These are phyloP conservation scores for Penicillium sclerotigenum DNA, from an alignment of 2,329 filamentous ascomycete species.

Conservation along the genomic window DNA sequence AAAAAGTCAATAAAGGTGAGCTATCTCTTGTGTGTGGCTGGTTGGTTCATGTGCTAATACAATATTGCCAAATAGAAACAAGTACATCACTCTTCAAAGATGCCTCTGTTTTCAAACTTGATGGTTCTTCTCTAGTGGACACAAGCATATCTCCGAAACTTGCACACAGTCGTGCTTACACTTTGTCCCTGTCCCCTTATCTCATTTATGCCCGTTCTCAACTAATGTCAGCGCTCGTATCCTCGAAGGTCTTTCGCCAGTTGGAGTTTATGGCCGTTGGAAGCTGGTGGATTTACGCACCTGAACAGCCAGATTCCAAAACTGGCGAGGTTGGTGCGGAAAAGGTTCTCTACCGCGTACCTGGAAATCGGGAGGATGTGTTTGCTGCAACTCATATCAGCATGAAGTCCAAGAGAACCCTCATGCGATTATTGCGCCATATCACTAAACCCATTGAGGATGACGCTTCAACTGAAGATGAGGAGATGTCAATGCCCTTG, in stretches of 20 bases:
- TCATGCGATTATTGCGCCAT: slow-evolving; percentile 95
- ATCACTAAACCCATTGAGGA: slow-evolving; percentile 64
- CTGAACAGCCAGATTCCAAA: slow-evolving; percentile 18
- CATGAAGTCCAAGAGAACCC: slow-evolving; percentile 72
- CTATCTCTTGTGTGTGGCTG: slow-evolving; percentile 8
- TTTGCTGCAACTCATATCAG: slow-evolving; percentile 76
- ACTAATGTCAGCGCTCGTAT: slow-evolving; percentile 76
- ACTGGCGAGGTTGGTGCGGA: slow-evolving; percentile 20
- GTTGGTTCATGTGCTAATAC: slow-evolving; percentile 21
- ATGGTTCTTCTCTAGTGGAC: background rate
- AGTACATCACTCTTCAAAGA: slow-evolving; percentile 39
- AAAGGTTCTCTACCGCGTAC: slow-evolving; percentile 63
- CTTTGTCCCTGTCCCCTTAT: slow-evolving; percentile 77
- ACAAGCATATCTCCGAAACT: slow-evolving; percentile 17
- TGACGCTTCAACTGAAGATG: slow-evolving; percentile 45
- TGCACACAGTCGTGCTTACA: slow-evolving; percentile 69
- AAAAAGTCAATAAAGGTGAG: slow-evolving; percentile 43
- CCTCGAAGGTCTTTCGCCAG: slow-evolving; percentile 81
- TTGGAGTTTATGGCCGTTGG: slow-evolving; percentile 92
- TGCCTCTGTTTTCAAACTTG: slow-evolving; percentile 31
- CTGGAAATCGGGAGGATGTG: slow-evolving; percentile 86
- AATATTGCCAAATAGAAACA: slow-evolving; percentile 30
- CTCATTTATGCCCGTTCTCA: slow-evolving; percentile 79
- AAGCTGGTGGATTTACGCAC: slow-evolving; percentile 74
- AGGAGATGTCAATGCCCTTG: slow-evolving; percentile 55